Conservation (phyloP, 75 land plant genomes). For the Pinus tabuliformis region DNA sequence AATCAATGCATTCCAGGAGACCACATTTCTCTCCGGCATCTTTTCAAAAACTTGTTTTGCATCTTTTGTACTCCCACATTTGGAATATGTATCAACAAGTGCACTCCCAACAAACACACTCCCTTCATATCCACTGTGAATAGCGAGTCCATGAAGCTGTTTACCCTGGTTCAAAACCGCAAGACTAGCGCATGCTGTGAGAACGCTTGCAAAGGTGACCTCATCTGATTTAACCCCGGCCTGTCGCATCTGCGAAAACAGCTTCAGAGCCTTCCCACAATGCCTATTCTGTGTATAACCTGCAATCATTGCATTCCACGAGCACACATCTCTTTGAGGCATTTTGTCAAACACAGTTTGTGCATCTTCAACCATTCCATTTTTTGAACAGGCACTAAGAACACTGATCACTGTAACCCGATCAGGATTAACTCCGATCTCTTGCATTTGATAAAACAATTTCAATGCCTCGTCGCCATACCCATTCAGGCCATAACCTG, state of each 20-base stretch:
- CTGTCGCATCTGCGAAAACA: slow-evolving; percentile 31
- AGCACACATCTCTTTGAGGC: slow-evolving; percentile 41
- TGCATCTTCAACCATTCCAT: slow-evolving; percentile 23
- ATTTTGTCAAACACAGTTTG: slow-evolving; percentile 29
- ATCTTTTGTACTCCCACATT: slow-evolving; percentile 23
- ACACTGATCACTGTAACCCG: slow-evolving; percentile 6
- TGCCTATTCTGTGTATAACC: slow-evolving; percentile 23
- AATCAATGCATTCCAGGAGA: slow-evolving; percentile 54
- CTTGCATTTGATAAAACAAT: slow-evolving; percentile 1
- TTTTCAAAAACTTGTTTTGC: slow-evolving; percentile 28
- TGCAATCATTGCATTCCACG: slow-evolving; percentile 53
- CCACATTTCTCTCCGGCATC: slow-evolving; percentile 39
- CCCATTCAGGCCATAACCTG: not conserved
- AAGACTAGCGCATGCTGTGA: slow-evolving; percentile 37
- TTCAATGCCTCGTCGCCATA: not conserved
- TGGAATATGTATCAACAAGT: slow-evolving; percentile 47
- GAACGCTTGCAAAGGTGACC: slow-evolving; percentile 51
- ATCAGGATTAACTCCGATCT: not conserved
- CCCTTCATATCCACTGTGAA: slow-evolving; percentile 47
- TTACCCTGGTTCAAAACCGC: slow-evolving; percentile 20
- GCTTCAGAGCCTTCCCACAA: slow-evolving; percentile 29
- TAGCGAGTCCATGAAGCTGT: slow-evolving; percentile 29
- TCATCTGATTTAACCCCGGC: slow-evolving; percentile 35
- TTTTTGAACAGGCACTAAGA: not conserved
- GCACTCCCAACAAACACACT: slow-evolving; percentile 45